These are phyloP conservation scores for Ustilago hordei DNA, from an alignment of 1,284 basidiomycete species.

Conservation along the genomic window DNA sequence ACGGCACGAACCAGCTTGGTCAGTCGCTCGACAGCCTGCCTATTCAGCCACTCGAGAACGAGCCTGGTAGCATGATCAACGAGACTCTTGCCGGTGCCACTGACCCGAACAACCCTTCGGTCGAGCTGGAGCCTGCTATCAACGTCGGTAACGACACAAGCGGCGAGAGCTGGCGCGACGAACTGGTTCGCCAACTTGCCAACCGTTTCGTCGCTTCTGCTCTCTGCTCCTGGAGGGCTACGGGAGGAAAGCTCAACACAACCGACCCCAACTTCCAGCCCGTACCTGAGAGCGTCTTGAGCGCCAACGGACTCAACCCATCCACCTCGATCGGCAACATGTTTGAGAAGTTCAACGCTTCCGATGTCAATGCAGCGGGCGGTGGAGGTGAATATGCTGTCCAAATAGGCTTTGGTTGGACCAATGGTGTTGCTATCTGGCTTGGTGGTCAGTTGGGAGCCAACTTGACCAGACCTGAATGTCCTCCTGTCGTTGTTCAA, in stretches of 20 bases:
- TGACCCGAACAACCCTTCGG: conserved; percentile 67
- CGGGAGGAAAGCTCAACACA: conserved; percentile 79
- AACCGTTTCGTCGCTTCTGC: conserved; percentile 84
- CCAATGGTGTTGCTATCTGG: conserved; percentile 49
- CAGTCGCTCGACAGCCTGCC: conserved; percentile 78
- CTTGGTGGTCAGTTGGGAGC: conserved; percentile 48
- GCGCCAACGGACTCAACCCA: conserved; percentile 57
- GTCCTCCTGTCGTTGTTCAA: conserved; percentile 33
- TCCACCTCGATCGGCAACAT: conserved; percentile 40
- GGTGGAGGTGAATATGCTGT: conserved; percentile 80
- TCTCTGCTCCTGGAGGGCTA: conserved; percentile 83
- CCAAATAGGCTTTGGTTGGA: conserved; percentile 72
- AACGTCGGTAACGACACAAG: conserved; percentile 78
- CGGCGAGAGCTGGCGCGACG: conserved; percentile 78
- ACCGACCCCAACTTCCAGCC: conserved; percentile 76
- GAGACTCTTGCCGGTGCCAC: conserved; percentile 74
- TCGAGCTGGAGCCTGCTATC: conserved; percentile 72
- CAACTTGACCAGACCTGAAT: conserved; percentile 42
- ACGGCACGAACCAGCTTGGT: conserved; percentile 76
- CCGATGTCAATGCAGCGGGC: conserved; percentile 85
- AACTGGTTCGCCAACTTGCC: conserved; percentile 79
- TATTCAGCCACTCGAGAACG: conserved; percentile 74
- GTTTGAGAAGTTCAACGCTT: conserved; percentile 81
- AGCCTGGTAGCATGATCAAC: conserved; percentile 56
- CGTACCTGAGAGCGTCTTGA: conserved; percentile 30